phyloP scores from a whole-genome alignment of 148 eudicot genomes.

The Fagopyrum esculentum region DNA sequence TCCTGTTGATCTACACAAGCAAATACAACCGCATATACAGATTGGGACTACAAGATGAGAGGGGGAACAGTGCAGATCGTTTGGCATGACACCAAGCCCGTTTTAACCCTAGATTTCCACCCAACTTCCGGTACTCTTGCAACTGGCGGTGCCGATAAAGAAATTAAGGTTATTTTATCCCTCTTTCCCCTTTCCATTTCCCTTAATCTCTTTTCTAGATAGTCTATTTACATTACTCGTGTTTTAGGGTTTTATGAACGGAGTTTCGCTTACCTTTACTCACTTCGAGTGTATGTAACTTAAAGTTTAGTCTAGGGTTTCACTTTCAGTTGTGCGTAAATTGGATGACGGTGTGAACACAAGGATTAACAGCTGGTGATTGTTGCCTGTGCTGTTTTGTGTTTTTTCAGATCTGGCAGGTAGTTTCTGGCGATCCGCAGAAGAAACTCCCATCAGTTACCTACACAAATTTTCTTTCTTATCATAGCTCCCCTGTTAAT shows the following conservation, averaged over 20 bases:
- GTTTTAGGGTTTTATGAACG: neutral
- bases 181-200: neutral
- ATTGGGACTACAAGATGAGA: slow-evolving; percentile 33
- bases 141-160: slow-evolving; percentile 94
- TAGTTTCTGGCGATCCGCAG: slow-evolving; percentile 46
- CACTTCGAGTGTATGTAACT: neutral
- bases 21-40: neutral
- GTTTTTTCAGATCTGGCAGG: slow-evolving; percentile 60
- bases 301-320: neutral
- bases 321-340: neutral
- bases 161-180: slow-evolving; percentile 57
- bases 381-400: neutral
- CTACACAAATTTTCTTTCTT: slow-evolving; percentile 72
- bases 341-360: neutral
- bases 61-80: slow-evolving; percentile 90
- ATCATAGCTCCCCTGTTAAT: slow-evolving; percentile 91
- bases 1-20: neutral
- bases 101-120: slow-evolving; percentile 91
- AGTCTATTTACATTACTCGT: neutral
- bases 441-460: slow-evolving; percentile 60
- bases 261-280: neutral
- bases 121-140: slow-evolving; percentile 68
- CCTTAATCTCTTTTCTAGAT: neutral
- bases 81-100: slow-evolving; percentile 96
- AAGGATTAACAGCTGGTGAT: neutral